These are phyloP conservation scores for Neurospora africana DNA, from an alignment of 495 filamentous ascomycete genomes.

Conservation along the genomic window DNA sequence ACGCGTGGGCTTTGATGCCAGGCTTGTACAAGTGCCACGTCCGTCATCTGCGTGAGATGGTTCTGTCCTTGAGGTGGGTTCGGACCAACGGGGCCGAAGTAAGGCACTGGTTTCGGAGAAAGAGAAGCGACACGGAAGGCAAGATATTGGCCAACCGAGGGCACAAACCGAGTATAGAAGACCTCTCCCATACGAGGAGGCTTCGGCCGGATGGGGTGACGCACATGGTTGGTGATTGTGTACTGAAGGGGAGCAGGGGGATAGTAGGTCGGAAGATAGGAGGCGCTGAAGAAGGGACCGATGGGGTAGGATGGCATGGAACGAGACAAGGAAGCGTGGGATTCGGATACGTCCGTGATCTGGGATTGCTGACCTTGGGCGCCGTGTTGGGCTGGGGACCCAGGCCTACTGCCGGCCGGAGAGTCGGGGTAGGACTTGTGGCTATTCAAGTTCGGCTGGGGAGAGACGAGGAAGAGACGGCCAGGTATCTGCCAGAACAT, in stretches of 20 bases:
- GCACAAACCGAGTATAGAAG: slow-evolving; percentile 82
- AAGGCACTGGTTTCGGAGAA: slow-evolving; percentile 40
- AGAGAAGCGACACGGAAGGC: slow-evolving; percentile 72
- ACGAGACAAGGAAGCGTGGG: slow-evolving; percentile 8
- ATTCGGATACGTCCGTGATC: slow-evolving; percentile 16
- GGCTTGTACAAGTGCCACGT: slow-evolving; percentile 66
- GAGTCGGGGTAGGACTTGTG: slow-evolving; percentile 46
- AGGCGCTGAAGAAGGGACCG: slow-evolving; percentile 64
- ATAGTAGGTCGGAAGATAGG: slow-evolving; percentile 83
- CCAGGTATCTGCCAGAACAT: slow-evolving; percentile 91
- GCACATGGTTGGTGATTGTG: slow-evolving; percentile 63
- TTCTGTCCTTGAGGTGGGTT: slow-evolving; percentile 19
- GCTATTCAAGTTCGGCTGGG: slow-evolving; percentile 45
- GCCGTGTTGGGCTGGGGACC: slow-evolving; percentile 46
- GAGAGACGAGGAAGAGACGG: slow-evolving; percentile 75
- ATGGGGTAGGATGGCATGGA: slow-evolving; percentile 27
- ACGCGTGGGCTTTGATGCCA: slow-evolving; percentile 92
- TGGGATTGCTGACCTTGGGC: slow-evolving; percentile 8
- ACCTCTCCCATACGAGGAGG: slow-evolving; percentile 79
- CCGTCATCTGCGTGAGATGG: slow-evolving; percentile 34
- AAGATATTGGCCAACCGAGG: slow-evolving; percentile 71
- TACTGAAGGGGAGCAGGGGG: slow-evolving; percentile 76
- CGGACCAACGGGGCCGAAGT: slow-evolving; percentile 42
- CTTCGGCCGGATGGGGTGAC: slow-evolving; percentile 82
- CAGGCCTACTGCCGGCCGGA: slow-evolving; percentile 41